Percentiles rank a stretch among this genome's conserved stretches.
Evolutionary conservation across 495 filamentous ascomycete genomes (phyloP).

Genomic region (Aspergillus hancockii): DNA sequence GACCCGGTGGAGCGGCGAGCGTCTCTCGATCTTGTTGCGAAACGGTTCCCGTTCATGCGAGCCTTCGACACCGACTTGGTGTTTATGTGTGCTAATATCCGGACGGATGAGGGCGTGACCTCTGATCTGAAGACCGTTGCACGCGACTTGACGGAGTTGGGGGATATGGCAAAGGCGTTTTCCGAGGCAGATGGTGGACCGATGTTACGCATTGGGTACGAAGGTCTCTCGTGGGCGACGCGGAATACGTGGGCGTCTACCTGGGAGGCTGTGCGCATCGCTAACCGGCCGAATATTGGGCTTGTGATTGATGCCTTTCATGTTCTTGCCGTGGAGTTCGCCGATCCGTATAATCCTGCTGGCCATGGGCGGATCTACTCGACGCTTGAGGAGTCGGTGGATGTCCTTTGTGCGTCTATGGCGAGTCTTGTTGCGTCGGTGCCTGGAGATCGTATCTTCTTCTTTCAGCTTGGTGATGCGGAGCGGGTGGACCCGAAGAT

Average conservation of each 20-base stretch:
- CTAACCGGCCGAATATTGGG: constrained; percentile 60
- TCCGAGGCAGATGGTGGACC: constrained; percentile 29
- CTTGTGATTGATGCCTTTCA: constrained; percentile 73
- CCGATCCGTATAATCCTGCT: constrained; percentile 51
- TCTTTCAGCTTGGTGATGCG: constrained; percentile 72
- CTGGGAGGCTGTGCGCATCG: constrained; percentile 59
- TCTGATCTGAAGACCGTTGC: constrained; percentile 32
- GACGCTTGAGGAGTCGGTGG: constrained; percentile 25
- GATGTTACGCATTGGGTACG: constrained; percentile 35
- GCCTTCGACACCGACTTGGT: constrained; percentile 39
- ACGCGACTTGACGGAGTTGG: constrained; percentile 30
- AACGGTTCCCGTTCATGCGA: constrained; percentile 40
- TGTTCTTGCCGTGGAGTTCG: constrained; percentile 66
- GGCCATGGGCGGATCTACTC: constrained; percentile 31
- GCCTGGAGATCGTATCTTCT: constrained; percentile 63
- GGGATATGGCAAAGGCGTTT: constrained; percentile 33
- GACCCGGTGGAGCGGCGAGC: constrained; percentile 25
- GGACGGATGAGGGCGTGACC: constrained; percentile 31
- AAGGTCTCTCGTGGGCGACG: constrained; percentile 61
- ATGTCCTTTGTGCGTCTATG: constrained; percentile 34
- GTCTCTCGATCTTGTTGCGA: constrained; percentile 28
- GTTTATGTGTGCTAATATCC: constrained; percentile 37
- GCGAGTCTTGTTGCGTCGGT: constrained; percentile 51
- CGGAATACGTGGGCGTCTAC: constrained; percentile 61
- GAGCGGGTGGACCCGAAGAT: constrained; percentile 52